Evolutionary conservation across 441 rosid species (phyloP).

Genomic region (Brassica balearica): DNA sequence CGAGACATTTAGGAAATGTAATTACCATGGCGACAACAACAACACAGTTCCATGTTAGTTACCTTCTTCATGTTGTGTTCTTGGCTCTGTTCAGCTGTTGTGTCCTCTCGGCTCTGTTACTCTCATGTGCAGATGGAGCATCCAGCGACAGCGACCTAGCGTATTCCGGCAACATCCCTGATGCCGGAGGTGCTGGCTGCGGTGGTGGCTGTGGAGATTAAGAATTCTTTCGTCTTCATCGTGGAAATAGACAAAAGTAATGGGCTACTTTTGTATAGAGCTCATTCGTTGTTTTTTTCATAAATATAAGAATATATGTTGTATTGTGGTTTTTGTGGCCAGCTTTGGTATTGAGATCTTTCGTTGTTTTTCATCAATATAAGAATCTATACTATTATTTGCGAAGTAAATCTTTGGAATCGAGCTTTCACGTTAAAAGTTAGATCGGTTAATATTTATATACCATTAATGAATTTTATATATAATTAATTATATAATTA

Average conservation of each 20-base stretch:
- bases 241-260: neutral
- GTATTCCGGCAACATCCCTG: slow-evolving; percentile 34
- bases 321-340: neutral
- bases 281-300: no score
- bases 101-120: slow-evolving; percentile 48
- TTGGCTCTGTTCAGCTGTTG: slow-evolving; percentile 52
- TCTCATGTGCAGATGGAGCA: slow-evolving; percentile 59
- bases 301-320: no score
- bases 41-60: slow-evolving; percentile 36
- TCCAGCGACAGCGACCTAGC: slow-evolving; percentile 43
- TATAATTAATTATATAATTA: no score
- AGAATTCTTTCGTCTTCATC: neutral
- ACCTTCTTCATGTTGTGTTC: slow-evolving; percentile 43
- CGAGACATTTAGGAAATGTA: slow-evolving; percentile 48
- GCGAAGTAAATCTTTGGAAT: no score
- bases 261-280: neutral
- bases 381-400: no score
- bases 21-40: slow-evolving; percentile 28
- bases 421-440: no score
- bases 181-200: slow-evolving; percentile 54
- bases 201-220: slow-evolving; percentile 48
- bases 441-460: no score
- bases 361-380: neutral
- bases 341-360: neutral
- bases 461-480: no score